Evolutionary conservation across 2,329 filamentous ascomycete species (phyloP).

Genomic region (Colletotrichum melonis): DNA sequence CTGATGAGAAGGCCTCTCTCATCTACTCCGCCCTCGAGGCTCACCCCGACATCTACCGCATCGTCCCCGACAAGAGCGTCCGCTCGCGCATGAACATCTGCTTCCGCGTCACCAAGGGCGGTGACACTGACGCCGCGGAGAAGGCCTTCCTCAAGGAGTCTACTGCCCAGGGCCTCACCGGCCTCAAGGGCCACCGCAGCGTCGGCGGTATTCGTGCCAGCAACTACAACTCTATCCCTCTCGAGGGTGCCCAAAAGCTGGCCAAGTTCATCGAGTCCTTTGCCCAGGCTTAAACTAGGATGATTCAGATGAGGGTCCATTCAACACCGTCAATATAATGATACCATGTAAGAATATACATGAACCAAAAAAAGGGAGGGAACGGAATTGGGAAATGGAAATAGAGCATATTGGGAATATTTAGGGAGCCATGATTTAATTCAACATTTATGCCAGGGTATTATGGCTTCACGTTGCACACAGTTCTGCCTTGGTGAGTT

Average conservation of each 20-base stretch:
- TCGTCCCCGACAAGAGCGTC: conserved; percentile 80
- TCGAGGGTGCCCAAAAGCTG: conserved; percentile 75
- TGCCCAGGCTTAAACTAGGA: conserved; percentile 49
- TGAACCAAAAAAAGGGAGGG: neutral
- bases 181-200: conserved; percentile 88
- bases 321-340: conserved; percentile 3
- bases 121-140: conserved; percentile 75
- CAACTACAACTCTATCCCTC: conserved; percentile 88
- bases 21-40: conserved; percentile 85
- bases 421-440: conserved; percentile 17
- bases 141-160: conserved; percentile 83
- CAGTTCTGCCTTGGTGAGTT: neutral
- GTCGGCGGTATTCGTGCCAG: conserved; percentile 87
- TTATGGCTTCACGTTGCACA: neutral
- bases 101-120: conserved; percentile 76
- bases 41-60: conserved; percentile 76
- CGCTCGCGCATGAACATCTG: conserved; percentile 96
- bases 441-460: conserved; percentile 15
- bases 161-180: conserved; percentile 75
- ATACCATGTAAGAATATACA: conserved; percentile 20
- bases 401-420: neutral
- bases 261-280: conserved; percentile 70
- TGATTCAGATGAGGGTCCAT: neutral
- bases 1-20: conserved; percentile 78
- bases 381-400: neutral